Conservation (phyloP, 2,329 filamentous ascomycete species). For the Cryphonectria japonica region DNA sequence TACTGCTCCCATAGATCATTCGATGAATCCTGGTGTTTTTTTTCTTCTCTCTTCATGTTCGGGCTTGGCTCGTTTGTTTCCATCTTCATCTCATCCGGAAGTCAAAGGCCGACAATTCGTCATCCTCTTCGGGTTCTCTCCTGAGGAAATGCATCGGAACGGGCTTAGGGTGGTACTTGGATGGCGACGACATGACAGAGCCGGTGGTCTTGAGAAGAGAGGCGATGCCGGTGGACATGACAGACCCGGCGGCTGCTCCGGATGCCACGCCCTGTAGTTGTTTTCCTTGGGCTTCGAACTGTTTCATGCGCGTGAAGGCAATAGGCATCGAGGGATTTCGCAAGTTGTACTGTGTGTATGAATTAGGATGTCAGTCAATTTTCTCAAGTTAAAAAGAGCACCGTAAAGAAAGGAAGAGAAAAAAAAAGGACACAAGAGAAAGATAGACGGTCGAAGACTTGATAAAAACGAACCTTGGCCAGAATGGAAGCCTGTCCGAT, state of each 20-base stretch:
- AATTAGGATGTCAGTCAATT: background rate
- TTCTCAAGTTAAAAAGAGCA: no score
- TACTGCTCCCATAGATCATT: background rate
- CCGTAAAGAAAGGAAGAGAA: background rate
- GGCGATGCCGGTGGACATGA: constrained; percentile 22
- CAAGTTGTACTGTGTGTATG: constrained; percentile 25
- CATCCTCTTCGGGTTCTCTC: constrained; percentile 4
- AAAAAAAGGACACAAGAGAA: background rate
- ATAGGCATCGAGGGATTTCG: constrained; percentile 28
- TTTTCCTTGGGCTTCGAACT: constrained; percentile 24
- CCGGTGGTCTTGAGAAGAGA: constrained; percentile 16
- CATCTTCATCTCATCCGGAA: background rate
- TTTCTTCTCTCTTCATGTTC: background rate
- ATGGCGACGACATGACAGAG: constrained; percentile 11
- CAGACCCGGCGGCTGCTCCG: constrained; percentile 21
- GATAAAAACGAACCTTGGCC: no score
- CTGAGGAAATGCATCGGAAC: constrained; percentile 12
- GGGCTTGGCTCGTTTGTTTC: background rate
- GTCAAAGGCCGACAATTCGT: constrained; percentile 9
- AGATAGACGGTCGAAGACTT: no score
- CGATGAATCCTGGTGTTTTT: no score
- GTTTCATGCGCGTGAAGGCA: constrained; percentile 29
- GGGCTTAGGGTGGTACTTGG: background rate
- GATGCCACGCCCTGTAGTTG: constrained; percentile 23
- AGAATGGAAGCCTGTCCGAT: constrained; percentile 29